A percentile compares a stretch with the other conserved stretches of the same genome.
phyloP scores from a whole-genome alignment of 768 basidiomycete genomes.

The Suillus sp. region DNA sequence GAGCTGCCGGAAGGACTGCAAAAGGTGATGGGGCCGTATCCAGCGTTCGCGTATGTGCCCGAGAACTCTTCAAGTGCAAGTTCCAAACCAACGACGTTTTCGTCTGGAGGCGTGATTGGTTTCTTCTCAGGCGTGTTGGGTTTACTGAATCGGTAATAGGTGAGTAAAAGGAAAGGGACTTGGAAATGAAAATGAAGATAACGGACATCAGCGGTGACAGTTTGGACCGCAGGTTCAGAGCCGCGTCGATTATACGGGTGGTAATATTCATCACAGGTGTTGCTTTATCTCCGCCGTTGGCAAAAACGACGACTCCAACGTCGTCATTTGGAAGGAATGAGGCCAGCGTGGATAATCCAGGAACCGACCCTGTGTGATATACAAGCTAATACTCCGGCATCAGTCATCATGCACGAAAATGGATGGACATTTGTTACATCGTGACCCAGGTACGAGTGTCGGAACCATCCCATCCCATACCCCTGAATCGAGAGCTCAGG shows the following conservation, averaged over 20 bases:
- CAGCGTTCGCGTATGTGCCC: conserved; percentile 40
- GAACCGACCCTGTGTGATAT: conserved; percentile 36
- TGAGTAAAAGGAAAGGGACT: not conserved
- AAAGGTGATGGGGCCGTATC: conserved; percentile 41
- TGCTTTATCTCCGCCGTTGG: conserved; percentile 30
- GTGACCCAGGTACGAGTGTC: conserved; percentile 41
- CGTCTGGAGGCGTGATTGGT: not conserved
- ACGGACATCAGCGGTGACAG: conserved; percentile 14
- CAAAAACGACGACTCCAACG: conserved; percentile 39
- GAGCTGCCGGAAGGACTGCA: conserved; percentile 34
- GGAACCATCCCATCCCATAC: conserved; percentile 49
- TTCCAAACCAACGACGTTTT: not conserved
- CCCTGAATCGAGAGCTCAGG: conserved; percentile 32
- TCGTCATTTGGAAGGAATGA: conserved; percentile 38
- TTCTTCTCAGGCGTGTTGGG: not conserved
- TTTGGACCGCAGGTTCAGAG: conserved; percentile 16
- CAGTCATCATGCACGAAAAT: not conserved
- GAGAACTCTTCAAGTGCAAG: conserved; percentile 30
- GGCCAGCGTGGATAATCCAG: conserved; percentile 36
- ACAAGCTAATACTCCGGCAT: conserved; percentile 31
- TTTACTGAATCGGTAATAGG: not conserved
- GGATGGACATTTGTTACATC: conserved; percentile 32
- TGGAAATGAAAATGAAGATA: not conserved
- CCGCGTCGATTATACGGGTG: conserved; percentile 28
- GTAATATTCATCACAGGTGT: conserved; percentile 13